A percentile compares a stretch with the other conserved stretches of the same genome.
Evolutionary conservation across 768 basidiomycete genomes (phyloP).

Genomic region (Lanmaoa rubissima): DNA sequence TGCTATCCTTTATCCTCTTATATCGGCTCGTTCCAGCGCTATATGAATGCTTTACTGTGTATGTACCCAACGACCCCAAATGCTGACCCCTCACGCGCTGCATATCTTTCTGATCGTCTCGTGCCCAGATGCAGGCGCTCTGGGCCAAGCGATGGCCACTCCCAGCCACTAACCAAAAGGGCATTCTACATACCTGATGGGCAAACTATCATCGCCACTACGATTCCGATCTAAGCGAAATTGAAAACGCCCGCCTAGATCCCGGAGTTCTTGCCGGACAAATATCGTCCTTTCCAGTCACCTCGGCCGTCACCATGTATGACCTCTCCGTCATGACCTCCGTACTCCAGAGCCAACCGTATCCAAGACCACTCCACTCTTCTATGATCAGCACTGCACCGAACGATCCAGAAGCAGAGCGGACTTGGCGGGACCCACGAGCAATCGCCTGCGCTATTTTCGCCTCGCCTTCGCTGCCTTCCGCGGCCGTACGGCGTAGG

Average conservation of each 20-base stretch:
- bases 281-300: neutral
- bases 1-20: conserved; percentile 11
- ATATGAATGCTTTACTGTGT: conserved; percentile 1
- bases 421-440: neutral
- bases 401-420: neutral
- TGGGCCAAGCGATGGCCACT: neutral
- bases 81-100: neutral
- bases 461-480: conserved; percentile 11
- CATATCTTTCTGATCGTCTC: neutral
- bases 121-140: neutral
- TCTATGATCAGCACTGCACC: neutral
- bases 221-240: conserved; percentile 33
- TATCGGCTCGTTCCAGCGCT: neutral
- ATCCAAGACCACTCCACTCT: neutral
- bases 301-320: neutral
- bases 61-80: neutral
- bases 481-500: conserved; percentile 29
- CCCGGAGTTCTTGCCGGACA: conserved; percentile 11
- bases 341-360: neutral
- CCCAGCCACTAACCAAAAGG: neutral
- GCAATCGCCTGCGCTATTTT: conserved; percentile 3
- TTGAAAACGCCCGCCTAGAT: conserved; percentile 18
- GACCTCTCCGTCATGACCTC: neutral
- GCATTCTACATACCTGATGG: conserved; percentile 11
- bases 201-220: conserved; percentile 23